Evolutionary conservation across 2,329 filamentous ascomycete genomes (phyloP).

Genomic region (Bimuria novae-zelandiae): DNA sequence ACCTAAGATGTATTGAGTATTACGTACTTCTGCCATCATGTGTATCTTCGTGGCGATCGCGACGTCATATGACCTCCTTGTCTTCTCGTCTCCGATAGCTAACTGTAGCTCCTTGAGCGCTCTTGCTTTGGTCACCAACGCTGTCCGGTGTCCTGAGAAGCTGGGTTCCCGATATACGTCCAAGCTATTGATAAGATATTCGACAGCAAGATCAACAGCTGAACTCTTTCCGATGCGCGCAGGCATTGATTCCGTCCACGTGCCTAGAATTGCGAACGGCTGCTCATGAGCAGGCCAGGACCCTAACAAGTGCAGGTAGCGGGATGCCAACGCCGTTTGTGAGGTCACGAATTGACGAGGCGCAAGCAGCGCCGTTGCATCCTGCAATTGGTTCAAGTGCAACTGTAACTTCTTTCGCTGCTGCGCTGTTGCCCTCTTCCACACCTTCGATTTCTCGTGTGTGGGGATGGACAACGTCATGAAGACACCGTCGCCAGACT

Average conservation of each 20-base stretch:
- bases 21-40: slow-evolving; percentile 33
- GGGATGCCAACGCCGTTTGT: slow-evolving; percentile 25
- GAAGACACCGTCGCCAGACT: slow-evolving; percentile 31
- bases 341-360: slow-evolving; percentile 19
- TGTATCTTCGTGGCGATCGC: slow-evolving; percentile 36
- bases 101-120: slow-evolving; percentile 32
- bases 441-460: slow-evolving; percentile 13
- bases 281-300: slow-evolving; percentile 15
- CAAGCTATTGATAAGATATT: slow-evolving; percentile 32
- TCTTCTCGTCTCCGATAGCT: slow-evolving; percentile 16
- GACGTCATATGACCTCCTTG: slow-evolving; percentile 28
- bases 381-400: slow-evolving; percentile 20
- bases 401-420: slow-evolving; percentile 22
- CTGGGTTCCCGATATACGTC: slow-evolving; percentile 24
- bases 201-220: slow-evolving; percentile 34
- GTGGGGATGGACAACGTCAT: slow-evolving; percentile 27
- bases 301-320: slow-evolving; percentile 32
- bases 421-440: slow-evolving; percentile 18
- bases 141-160: slow-evolving; percentile 25
- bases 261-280: slow-evolving; percentile 31
- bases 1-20: not conserved
- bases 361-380: slow-evolving; percentile 6
- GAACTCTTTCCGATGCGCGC: slow-evolving; percentile 30
- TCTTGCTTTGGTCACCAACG: slow-evolving; percentile 27
- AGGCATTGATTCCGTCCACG: slow-evolving; percentile 35